Evolutionary conservation across 176 grass and related monocot genomes (phyloP), one percentile per base, ranked within the genome.

Genomic region (Musa troglodytarum): DNA sequence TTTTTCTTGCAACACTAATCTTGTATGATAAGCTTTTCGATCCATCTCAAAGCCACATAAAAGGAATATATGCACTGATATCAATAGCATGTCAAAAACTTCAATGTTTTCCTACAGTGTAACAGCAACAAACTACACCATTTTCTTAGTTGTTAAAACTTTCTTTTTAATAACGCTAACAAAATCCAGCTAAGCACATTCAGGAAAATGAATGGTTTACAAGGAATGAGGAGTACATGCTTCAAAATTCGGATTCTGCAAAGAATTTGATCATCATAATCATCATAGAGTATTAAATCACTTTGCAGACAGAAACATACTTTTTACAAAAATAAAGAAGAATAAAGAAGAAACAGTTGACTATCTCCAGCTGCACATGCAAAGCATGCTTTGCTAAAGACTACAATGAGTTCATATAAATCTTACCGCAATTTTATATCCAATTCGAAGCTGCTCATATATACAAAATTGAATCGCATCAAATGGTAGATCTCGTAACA

Each of bases 381-480:
- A 59, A 19, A 59, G 56, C 14, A 59, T 59, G 3, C n/a, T 19
- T 59, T 16, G 12, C n/a, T 56, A 15, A 22, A 65, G 26, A 9
- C 7, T 9, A 69, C 34, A 16, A 29, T 67, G 25, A 50, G 68
- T 70, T 50, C n/a, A 50, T 51, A 21, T 9, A 12, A 69, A 49
- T 9, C 22, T 74, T 74, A 92, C 94, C 80, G 87, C 17, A 76
- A 82, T 21, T 74, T 89, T 98, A 74, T 98, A 93, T 71, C 95
- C 95, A 73, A 93, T 87, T 75, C 90, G 88, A 79, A 98, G 86
- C 77, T 98, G 95, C 81, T 98, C 95, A 19, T 98, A 93, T 84
- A 98, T 83, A 63, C 95, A 98, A 51, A 98, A 98, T 13, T 98
- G 95, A 58, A 98, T 93, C 7, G 90, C 95, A 61, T 98, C 95